A percentile compares a stretch with the other conserved stretches of the same genome.
Evolutionary conservation across 108 stramenopile genomes (phyloP).

Genomic region (Nannochloropsis granulata): DNA sequence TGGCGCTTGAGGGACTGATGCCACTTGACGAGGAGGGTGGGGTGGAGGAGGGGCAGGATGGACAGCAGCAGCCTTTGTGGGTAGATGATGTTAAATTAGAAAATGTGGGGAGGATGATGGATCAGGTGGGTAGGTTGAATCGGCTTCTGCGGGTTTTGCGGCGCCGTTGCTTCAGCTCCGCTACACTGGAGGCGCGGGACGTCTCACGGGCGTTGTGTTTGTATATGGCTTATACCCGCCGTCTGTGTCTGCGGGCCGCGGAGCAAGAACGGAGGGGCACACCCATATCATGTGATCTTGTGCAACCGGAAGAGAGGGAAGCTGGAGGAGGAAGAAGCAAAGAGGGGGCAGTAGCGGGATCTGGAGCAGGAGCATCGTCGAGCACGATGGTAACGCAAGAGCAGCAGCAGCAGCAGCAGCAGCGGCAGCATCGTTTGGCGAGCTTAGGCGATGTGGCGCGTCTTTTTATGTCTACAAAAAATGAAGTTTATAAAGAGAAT

Average conservation of each 20-base stretch:
- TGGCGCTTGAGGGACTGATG: neutral
- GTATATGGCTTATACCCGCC: neutral
- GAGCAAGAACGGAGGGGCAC: neutral
- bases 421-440: neutral
- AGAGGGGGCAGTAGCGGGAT: too few species aligned
- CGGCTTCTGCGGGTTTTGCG: neutral
- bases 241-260: neutral
- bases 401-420: neutral
- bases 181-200: neutral
- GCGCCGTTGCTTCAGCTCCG: neutral
- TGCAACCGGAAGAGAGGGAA: too few species aligned
- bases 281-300: too few species aligned
- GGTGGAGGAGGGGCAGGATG: neutral
- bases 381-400: neutral
- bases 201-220: neutral
- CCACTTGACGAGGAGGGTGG: neutral
- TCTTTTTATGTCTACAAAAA: neutral
- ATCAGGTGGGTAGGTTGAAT: neutral
- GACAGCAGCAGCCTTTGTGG: neutral
- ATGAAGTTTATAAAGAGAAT: neutral
- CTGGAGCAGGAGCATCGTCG: neutral
- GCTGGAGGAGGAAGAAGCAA: too few species aligned
- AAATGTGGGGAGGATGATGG: neutral
- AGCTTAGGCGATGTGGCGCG: neutral
- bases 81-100: neutral